Percentiles rank a stretch among this genome's conserved stretches.
phyloP scores from a whole-genome alignment of 768 basidiomycete species.

The Rhizopogon salebrosus region DNA sequence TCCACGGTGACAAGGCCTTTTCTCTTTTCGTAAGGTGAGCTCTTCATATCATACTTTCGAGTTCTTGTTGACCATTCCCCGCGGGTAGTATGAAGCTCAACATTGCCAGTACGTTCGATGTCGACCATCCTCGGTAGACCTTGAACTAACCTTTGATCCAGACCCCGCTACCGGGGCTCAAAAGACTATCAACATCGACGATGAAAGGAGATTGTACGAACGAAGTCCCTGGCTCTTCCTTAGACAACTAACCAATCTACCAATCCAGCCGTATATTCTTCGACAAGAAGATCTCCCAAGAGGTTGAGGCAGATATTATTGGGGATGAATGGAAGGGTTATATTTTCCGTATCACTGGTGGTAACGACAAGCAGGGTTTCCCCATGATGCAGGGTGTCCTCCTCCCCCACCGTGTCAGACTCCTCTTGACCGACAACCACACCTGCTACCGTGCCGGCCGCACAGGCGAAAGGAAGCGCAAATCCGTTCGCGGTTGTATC shows the following conservation, averaged over 20 bases:
- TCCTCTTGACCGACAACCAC: constrained; percentile 94
- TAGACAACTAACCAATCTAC: background rate
- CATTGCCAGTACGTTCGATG: constrained; percentile 76
- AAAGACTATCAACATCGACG: constrained; percentile 93
- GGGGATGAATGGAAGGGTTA: constrained; percentile 98
- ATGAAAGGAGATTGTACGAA: constrained; percentile 79
- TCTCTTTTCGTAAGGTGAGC: constrained; percentile 25
- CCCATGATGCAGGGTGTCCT: constrained; percentile 99
- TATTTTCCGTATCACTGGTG: constrained; percentile 93
- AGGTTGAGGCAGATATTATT: constrained; percentile 85
- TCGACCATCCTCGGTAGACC: constrained; percentile 3
- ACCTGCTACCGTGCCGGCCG: constrained; percentile 95
- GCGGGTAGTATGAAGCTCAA: constrained; percentile 85
- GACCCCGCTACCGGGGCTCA: constrained; percentile 97
- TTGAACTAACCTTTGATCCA: constrained; percentile 26
- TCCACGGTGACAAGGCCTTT: constrained; percentile 35
- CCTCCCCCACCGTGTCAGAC: constrained; percentile 85
- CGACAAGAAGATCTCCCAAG: constrained; percentile 95
- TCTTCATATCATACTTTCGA: background rate
- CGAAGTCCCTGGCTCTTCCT: background rate
- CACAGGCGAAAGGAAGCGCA: constrained; percentile 95
- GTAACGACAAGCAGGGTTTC: constrained; percentile 99
- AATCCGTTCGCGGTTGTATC: constrained; percentile 98
- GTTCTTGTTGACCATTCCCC: background rate
- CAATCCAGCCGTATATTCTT: constrained; percentile 83